Evolutionary conservation across 306 rosid genomes (phyloP).

Genomic region (Lathyrus sativus): DNA sequence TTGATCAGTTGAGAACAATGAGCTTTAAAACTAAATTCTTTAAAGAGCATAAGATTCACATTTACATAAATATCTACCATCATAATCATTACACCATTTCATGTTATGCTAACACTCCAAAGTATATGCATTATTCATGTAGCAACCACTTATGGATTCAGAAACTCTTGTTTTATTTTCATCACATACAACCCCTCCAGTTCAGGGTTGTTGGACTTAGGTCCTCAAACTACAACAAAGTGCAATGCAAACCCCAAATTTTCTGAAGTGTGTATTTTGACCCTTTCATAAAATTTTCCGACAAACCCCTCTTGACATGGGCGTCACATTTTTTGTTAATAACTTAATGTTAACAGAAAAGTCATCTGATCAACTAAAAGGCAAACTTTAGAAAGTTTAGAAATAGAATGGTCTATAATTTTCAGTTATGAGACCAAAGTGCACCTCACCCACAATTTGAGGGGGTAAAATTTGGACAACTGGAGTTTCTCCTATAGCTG

Average conservation of each 20-base stretch:
- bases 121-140: constrained; percentile 15
- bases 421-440: neutral
- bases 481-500: neutral
- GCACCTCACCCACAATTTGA: neutral
- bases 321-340: neutral
- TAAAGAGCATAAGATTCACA: neutral
- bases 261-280: neutral
- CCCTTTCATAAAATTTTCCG: neutral
- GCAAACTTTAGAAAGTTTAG: neutral
- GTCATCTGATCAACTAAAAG: neutral
- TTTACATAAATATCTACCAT: neutral
- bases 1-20: constrained; percentile 24
- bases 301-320: neutral
- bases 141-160: neutral
- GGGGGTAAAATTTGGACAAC: neutral
- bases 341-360: constrained; percentile 3
- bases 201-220: neutral
- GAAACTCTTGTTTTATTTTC: constrained; percentile 14
- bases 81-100: neutral
- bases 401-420: neutral
- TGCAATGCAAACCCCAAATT: too few species aligned
- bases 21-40: neutral
- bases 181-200: constrained; percentile 1
- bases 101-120: constrained; percentile 4
- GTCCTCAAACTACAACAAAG: neutral